Evolutionary conservation across 441 rosid genomes (phyloP).

Genomic region (Omphalea diandra): DNA sequence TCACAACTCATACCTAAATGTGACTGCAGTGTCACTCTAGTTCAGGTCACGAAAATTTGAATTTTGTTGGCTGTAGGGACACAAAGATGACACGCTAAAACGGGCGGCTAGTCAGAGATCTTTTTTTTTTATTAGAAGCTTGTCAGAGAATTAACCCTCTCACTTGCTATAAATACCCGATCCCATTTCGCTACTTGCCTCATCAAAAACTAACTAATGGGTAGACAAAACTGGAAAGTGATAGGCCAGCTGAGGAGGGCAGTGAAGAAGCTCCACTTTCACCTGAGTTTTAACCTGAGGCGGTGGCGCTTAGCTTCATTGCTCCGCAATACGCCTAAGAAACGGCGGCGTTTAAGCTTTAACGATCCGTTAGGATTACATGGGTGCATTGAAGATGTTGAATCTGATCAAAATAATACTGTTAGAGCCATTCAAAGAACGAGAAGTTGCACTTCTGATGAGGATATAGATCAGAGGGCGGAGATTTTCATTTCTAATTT

Average conservation of each 20-base stretch:
- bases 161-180: too few species aligned
- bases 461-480: slow-evolving; percentile 70
- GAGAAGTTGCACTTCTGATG: slow-evolving; percentile 44
- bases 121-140: too few species aligned
- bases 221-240: slow-evolving; percentile 23
- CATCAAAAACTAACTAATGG: slow-evolving; percentile 15
- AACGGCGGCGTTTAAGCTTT: slow-evolving; percentile 35
- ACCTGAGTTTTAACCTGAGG: slow-evolving; percentile 27
- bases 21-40: slow-evolving; percentile 11
- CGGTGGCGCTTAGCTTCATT: slow-evolving; percentile 39
- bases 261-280: slow-evolving; percentile 39
- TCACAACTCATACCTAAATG: not conserved
- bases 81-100: not conserved
- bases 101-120: too few species aligned
- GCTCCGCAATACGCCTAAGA: slow-evolving; percentile 9
- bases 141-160: slow-evolving; percentile 34
- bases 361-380: slow-evolving; percentile 40
- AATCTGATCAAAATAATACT: slow-evolving; percentile 9
- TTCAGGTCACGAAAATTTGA: slow-evolving; percentile 9
- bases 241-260: slow-evolving; percentile 39
- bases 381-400: slow-evolving; percentile 33
- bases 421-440: slow-evolving; percentile 34
- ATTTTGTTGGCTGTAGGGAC: not conserved
- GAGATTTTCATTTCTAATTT: slow-evolving; percentile 76
- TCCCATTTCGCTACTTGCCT: too few species aligned